Evolutionary conservation across 768 basidiomycete genomes (phyloP).

Genomic region (Sporobolomyces pararoseus): DNA sequence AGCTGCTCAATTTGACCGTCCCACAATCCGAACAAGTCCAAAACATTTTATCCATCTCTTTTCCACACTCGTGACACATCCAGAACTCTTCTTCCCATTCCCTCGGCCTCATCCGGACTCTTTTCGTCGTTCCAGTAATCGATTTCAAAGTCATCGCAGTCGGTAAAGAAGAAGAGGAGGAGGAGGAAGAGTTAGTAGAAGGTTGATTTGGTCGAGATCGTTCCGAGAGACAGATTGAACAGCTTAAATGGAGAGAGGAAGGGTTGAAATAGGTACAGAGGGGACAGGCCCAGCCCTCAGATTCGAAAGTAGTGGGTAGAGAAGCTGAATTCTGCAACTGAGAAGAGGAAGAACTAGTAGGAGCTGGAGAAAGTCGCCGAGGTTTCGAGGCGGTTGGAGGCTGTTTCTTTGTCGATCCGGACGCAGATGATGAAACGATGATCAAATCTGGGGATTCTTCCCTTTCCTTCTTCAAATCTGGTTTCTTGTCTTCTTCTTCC

Average conservation of each 20-base stretch:
- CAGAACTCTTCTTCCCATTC: slow-evolving; percentile 20
- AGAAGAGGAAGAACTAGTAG: neutral
- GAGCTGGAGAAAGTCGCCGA: neutral
- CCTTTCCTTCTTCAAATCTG: too few species aligned
- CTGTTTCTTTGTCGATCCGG: neutral
- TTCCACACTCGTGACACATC: slow-evolving; percentile 33
- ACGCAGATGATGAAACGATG: slow-evolving; percentile 17
- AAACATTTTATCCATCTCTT: slow-evolving; percentile 8
- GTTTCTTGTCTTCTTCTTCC: too few species aligned
- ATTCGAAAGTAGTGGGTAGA: neutral
- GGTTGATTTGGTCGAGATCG: too few species aligned
- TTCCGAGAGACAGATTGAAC: slow-evolving; percentile 38
- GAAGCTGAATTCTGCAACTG: too few species aligned
- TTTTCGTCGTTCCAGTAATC: neutral
- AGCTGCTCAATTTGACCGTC: slow-evolving; percentile 21
- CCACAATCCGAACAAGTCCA: slow-evolving; percentile 39
- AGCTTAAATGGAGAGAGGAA: slow-evolving; percentile 26
- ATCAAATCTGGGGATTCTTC: slow-evolving; percentile 1
- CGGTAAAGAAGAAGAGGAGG: neutral
- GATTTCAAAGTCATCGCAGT: neutral
- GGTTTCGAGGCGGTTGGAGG: neutral
- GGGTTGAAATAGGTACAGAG: slow-evolving; percentile 42
- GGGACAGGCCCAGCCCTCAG: slow-evolving; percentile 35
- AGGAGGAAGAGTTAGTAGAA: neutral
- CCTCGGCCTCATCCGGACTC: neutral